These are phyloP conservation scores for Pezicula carpinea DNA, from an alignment of 2,329 filamentous ascomycete species.

Conservation along the genomic window DNA sequence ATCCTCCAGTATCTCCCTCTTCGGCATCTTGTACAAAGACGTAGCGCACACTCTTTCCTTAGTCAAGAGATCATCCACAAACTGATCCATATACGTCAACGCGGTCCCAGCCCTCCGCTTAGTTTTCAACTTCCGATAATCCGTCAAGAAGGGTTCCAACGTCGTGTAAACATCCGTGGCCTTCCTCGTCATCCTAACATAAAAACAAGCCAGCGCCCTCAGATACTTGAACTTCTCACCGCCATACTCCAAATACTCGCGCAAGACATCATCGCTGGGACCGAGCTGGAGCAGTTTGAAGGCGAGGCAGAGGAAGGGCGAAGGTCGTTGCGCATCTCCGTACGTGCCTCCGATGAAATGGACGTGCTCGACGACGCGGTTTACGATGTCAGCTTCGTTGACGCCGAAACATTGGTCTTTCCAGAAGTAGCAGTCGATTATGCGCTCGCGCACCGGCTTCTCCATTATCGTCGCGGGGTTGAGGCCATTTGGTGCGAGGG, in stretches of 20 bases:
- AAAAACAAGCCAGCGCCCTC: conserved; percentile 84
- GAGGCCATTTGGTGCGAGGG: conserved; percentile 77
- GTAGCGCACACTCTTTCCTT: conserved; percentile 91
- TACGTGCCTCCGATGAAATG: conserved; percentile 84
- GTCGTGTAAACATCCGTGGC: conserved; percentile 74
- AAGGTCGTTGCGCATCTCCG: conserved; percentile 77
- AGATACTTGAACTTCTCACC: conserved; percentile 82
- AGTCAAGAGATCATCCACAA: conserved; percentile 84
- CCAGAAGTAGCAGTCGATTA: conserved; percentile 94
- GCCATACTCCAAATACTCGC: conserved; percentile 73
- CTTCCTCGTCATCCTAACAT: conserved; percentile 82
- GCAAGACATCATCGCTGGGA: conserved; percentile 72
- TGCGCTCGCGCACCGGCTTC: conserved; percentile 91
- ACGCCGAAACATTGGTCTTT: conserved; percentile 98
- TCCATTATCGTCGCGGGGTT: conserved; percentile 96
- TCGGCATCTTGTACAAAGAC: conserved; percentile 86
- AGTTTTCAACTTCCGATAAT: conserved; percentile 77
- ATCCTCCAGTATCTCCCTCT: conserved; percentile 79
- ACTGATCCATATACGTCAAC: conserved; percentile 82
- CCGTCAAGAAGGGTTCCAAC: conserved; percentile 78
- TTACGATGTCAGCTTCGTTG: conserved; percentile 77
- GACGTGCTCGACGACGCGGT: conserved; percentile 81
- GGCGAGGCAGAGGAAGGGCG: conserved; percentile 86
- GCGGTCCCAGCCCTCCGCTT: conserved; percentile 69
- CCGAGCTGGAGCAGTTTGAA: conserved; percentile 92